Evolutionary conservation across 768 basidiomycete genomes (phyloP).

Genomic region (Leccinum fibrillosum): DNA sequence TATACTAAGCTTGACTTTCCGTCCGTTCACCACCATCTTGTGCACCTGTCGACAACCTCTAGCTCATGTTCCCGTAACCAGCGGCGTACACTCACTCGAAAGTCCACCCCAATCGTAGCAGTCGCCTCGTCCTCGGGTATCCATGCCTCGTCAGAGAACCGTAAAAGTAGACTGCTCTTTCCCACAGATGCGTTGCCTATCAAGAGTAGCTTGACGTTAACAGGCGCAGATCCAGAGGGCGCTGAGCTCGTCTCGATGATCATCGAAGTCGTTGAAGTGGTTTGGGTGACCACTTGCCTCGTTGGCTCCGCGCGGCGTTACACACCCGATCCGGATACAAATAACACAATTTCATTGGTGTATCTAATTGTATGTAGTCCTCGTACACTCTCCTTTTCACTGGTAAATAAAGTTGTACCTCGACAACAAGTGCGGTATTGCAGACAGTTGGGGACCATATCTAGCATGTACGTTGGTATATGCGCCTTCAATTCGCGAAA

Average conservation of each 20-base stretch:
- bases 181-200: conserved; percentile 92
- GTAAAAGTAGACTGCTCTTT: conserved; percentile 83
- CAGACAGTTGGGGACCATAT: conserved; percentile 92
- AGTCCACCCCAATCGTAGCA: conserved; percentile 84
- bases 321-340: conserved; percentile 13
- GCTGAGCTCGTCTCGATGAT: conserved; percentile 20
- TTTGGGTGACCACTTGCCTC: conserved; percentile 14
- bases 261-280: conserved; percentile 10
- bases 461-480: conserved; percentile 28
- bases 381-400: conserved; percentile 24
- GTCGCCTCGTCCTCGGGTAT: conserved; percentile 86
- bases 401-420: conserved; percentile 84
- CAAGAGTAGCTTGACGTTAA: conserved; percentile 80
- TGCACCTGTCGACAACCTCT: conserved; percentile 53
- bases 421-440: conserved; percentile 89
- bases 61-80: background rate
- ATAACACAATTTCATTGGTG: background rate
- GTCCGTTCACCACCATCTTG: conserved; percentile 82
- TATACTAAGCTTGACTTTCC: conserved; percentile 89
- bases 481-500: background rate
- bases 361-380: background rate
- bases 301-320: conserved; percentile 14
- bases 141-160: conserved; percentile 98
- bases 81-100: conserved; percentile 54
- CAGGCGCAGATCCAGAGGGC: conserved; percentile 27